A percentile compares a stretch with the other conserved stretches of the same genome.
phyloP scores from a whole-genome alignment of 1,139 yeast genomes.

The Pichiaceae sp. region DNA sequence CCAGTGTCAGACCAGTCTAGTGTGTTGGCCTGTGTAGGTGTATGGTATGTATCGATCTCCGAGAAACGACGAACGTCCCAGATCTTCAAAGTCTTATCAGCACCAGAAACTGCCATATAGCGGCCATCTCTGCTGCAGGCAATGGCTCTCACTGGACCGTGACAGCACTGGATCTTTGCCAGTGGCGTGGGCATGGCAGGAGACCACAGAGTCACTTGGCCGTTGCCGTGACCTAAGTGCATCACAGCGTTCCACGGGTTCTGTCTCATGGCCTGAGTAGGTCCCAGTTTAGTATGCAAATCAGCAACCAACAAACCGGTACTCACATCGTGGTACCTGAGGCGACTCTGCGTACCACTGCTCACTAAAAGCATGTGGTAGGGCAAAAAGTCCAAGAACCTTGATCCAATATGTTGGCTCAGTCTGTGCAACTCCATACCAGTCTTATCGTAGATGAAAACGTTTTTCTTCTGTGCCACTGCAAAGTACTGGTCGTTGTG shows the following conservation, averaged over 20 bases:
- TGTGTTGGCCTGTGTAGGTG: conserved; percentile 84
- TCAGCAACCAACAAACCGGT: conserved; percentile 86
- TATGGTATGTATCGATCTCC: conserved; percentile 59
- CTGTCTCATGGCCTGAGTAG: conserved; percentile 79
- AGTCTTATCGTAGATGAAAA: conserved; percentile 82
- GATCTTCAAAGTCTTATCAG: conserved; percentile 75
- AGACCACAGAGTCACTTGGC: conserved; percentile 89
- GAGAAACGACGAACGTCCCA: conserved; percentile 91
- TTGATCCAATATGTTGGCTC: conserved; percentile 82
- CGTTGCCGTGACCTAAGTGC: conserved; percentile 90
- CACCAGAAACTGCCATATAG: conserved; percentile 91
- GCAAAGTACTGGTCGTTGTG: conserved; percentile 94
- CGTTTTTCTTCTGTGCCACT: conserved; percentile 92
- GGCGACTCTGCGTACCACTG: conserved; percentile 80
- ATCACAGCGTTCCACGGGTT: conserved; percentile 95
- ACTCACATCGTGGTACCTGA: conserved; percentile 91
- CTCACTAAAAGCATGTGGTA: conserved; percentile 84
- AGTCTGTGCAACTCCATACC: conserved; percentile 91
- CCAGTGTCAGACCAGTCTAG: conserved; percentile 84
- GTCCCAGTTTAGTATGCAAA: conserved; percentile 79
- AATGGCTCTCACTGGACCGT: conserved; percentile 82
- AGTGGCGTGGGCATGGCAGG: conserved; percentile 84
- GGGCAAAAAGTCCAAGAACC: conserved; percentile 79
- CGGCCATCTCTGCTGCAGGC: conserved; percentile 89
- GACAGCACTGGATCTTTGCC: conserved; percentile 68